Base-by-base conservation (phyloP, 306 rosid species). In the Chamaecrista fasciculata region DNA sequence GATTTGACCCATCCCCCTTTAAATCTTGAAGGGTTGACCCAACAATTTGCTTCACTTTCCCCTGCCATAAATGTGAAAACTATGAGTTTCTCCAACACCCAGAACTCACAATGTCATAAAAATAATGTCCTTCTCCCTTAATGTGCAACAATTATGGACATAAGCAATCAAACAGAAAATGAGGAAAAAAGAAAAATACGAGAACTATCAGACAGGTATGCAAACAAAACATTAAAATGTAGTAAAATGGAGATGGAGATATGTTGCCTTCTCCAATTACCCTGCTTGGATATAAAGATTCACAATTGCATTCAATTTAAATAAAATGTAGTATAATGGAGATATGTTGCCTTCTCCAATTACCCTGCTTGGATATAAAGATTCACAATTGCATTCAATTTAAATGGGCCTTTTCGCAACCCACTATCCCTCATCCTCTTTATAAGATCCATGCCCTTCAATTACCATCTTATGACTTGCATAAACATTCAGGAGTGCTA, bases 21-120 rank as follows among this genome's bases (percentile, higher is more conserved):
- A n/a, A n/a, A n/a, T n/a, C n/a, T n/a, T n/a, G 77, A 62, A 90
- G 90, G 55, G 96, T 94, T 1, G 99, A 94, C 65, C 99, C 99
- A 59, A 91, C 97, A 64, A 94, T 89, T 69, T 94, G 99, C 58
- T 88, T 91, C 76, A 91, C 99, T 72, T 84, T 94, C 50, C 97
- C 99, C 96, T 94, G 61, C 20, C 60, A 55, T n/a, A 64, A 75
- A 76, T 42, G 21, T 47, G 39, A 47, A 59, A 4, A 33, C 11
- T 48, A 59, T 66, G 20, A 43, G 16, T 8, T n/a, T n/a, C 18
- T 11, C 11, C 34, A 34, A 37, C 7, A 12, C 19, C 10, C 29
- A 21, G 55, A 47, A 44, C 25, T 4, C 14, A 39, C 29, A 51
- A 60, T 59, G 16, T 24, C 40, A 0, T 57, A 11, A 14, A 55